phyloP scores from a whole-genome alignment of 202 grass and related monocot genomes.

The Carex sylvatica region DNA sequence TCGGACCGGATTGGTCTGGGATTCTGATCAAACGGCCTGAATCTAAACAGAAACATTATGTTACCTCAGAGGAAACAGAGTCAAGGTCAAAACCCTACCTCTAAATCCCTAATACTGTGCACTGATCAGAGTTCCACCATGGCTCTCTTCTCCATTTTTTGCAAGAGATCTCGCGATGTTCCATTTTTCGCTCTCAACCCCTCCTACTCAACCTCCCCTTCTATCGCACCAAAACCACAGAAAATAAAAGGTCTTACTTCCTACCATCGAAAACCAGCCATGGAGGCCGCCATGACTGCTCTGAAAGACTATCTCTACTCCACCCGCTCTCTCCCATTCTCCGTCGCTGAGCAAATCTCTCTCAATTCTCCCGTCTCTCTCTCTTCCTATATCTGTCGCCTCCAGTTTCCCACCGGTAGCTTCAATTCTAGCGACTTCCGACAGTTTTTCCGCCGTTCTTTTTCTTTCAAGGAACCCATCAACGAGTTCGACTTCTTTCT shows the following conservation, averaged over 20 bases:
- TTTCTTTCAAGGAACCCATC: slow-evolving; percentile 59
- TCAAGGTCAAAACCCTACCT: neutral
- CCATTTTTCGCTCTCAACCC: slow-evolving; percentile 25
- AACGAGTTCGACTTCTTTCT: slow-evolving; percentile 88
- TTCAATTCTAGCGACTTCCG: slow-evolving; percentile 25
- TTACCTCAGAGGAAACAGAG: no score
- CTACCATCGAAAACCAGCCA: slow-evolving; percentile 39
- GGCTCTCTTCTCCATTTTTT: slow-evolving; percentile 25
- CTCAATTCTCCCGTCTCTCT: slow-evolving; percentile 53
- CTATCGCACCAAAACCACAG: slow-evolving; percentile 9
- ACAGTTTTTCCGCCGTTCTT: slow-evolving; percentile 49
- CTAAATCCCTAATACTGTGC: neutral
- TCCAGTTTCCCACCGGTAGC: slow-evolving; percentile 34
- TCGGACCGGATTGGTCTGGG: no score
- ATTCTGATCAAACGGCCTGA: no score
- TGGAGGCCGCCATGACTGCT: slow-evolving; percentile 55
- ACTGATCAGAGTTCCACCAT: slow-evolving; percentile 4
- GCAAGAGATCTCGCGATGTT: neutral
- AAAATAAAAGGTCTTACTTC: slow-evolving; percentile 49
- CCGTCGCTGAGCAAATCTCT: slow-evolving; percentile 65
- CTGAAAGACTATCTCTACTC: slow-evolving; percentile 74
- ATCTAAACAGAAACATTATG: no score
- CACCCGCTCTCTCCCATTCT: slow-evolving; percentile 63
- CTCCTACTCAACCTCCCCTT: neutral
- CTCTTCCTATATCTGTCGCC: slow-evolving; percentile 37